Base-by-base conservation (phyloP, 306 rosid genomes). In the Adenanthera pavonina region DNA sequence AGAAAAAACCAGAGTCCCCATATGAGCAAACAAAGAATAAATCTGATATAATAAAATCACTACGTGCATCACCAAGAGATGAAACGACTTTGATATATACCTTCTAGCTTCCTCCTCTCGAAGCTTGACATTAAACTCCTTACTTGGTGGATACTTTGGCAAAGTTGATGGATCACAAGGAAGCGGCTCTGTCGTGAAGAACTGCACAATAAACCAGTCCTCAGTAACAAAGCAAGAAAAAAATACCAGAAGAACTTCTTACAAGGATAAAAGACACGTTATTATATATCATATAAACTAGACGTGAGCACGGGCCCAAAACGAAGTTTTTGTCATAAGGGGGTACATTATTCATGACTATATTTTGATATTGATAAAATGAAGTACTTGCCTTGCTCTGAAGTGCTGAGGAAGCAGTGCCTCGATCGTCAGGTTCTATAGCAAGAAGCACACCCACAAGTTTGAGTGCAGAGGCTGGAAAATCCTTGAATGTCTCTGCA, bases 91-190 rank as follows among this genome's bases (percentile, higher is more conserved):
- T 9, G 35, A 10, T 15, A 25, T 59, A 78, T 84, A 94, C 98
- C 98, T 91, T 88, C 87, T 89, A 56, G 88, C 84, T 86, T 92
- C 95, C 85, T 91, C 94, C 1, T 94, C 90, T 62, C 89, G 90
- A 72, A 86, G 82, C 84, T 88, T 91, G 71, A 84, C 92, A 91
- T 91, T 94, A 74, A 92, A 87, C 89, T 94, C 98, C 90, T 94
- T 94, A 88, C 93, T 91, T 0, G 98, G 97, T 60, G 94, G 94
- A 77, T 91, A 91, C 81, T 87, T 89, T 5, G 97, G 98, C 88
- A 94, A 84, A 78, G 86, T 66, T 62, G 88, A 91, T 46, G 97
- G 98, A 82, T 89, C 87, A 74, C 88, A 86, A 47, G 98, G 94
- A 85, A 86, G 91, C 20, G 97, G 98, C 78, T 53, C 70, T 56